These are phyloP conservation scores for Phialophora tarda DNA, from an alignment of 2,329 filamentous ascomycete genomes.

Conservation along the genomic window DNA sequence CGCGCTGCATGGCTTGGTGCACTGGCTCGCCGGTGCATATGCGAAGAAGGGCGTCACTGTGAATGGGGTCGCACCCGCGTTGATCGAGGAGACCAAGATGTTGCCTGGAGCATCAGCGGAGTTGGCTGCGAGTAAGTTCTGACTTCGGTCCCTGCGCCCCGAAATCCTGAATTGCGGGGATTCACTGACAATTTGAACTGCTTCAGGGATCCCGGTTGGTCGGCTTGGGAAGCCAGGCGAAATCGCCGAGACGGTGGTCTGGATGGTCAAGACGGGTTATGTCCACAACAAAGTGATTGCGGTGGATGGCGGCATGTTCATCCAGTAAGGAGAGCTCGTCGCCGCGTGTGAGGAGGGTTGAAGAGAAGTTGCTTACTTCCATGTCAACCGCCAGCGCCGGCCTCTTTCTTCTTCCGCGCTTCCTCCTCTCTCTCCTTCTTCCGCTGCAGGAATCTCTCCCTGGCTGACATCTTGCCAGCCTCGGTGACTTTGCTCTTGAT, in stretches of 20 bases:
- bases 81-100: slow-evolving; percentile 56
- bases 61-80: slow-evolving; percentile 56
- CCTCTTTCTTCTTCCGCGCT: slow-evolving; percentile 38
- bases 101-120: slow-evolving; percentile 47
- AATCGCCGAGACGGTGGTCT: slow-evolving; percentile 55
- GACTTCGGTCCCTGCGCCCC: no score
- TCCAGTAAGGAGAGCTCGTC: slow-evolving; percentile 36
- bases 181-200: slow-evolving; percentile 12
- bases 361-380: not conserved
- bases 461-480: slow-evolving; percentile 63
- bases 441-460: slow-evolving; percentile 65
- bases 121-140: slow-evolving; percentile 30
- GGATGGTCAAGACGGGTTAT: slow-evolving; percentile 55
- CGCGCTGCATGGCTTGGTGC: slow-evolving; percentile 54
- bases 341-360: not conserved
- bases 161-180: not conserved
- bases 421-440: slow-evolving; percentile 59
- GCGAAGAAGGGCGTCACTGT: slow-evolving; percentile 54
- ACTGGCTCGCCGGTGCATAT: slow-evolving; percentile 53
- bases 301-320: slow-evolving; percentile 50
- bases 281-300: slow-evolving; percentile 55
- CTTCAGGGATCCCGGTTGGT: slow-evolving; percentile 51
- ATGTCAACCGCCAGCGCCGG: slow-evolving; percentile 23
- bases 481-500: slow-evolving; percentile 65
- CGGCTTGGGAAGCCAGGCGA: slow-evolving; percentile 54